Evolutionary conservation across 2,329 filamentous ascomycete species (phyloP).

Genomic region (Biscogniauxia marginata): DNA sequence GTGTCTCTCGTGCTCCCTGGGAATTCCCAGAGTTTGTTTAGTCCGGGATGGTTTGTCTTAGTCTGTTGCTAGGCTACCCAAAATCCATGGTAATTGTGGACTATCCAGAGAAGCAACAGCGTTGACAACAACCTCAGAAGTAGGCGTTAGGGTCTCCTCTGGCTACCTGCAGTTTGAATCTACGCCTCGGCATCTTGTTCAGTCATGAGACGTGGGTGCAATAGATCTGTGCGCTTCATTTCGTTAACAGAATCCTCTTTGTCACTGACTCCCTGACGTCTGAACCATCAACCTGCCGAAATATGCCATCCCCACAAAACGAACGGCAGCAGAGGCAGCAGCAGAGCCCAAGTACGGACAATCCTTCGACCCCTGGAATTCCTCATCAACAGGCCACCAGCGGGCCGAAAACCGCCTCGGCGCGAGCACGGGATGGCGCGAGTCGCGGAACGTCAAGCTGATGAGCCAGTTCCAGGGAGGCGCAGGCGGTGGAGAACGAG

Average conservation of each 20-base stretch:
- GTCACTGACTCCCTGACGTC: constrained; percentile 5
- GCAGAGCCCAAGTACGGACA: constrained; percentile 42
- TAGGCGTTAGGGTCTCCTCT: neutral
- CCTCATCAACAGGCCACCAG: constrained; percentile 75
- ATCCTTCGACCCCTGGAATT: constrained; percentile 69
- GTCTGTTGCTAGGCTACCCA: neutral
- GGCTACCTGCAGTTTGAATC: neutral
- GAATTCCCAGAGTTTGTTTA: neutral
- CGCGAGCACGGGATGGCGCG: constrained; percentile 65
- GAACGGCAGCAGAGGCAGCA: constrained; percentile 33
- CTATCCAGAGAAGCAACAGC: neutral
- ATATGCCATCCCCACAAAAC: constrained; percentile 23
- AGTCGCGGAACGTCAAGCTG: constrained; percentile 67
- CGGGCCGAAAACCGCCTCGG: constrained; percentile 65
- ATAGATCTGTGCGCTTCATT: neutral
- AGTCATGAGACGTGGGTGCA: constrained; percentile 8
- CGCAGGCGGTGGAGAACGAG: constrained; percentile 55
- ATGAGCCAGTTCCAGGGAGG: constrained; percentile 64
- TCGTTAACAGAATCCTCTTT: neutral
- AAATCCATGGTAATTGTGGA: neutral
- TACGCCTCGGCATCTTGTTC: neutral
- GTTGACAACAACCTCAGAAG: neutral
- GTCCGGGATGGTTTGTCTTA: neutral
- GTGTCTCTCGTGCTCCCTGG: constrained; percentile 6
- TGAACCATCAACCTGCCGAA: constrained; percentile 18